Percentiles rank a stretch among this genome's conserved stretches.
Conservation (phyloP, 495 filamentous ascomycete genomes). For the Pseudotulostoma volvatum region DNA sequence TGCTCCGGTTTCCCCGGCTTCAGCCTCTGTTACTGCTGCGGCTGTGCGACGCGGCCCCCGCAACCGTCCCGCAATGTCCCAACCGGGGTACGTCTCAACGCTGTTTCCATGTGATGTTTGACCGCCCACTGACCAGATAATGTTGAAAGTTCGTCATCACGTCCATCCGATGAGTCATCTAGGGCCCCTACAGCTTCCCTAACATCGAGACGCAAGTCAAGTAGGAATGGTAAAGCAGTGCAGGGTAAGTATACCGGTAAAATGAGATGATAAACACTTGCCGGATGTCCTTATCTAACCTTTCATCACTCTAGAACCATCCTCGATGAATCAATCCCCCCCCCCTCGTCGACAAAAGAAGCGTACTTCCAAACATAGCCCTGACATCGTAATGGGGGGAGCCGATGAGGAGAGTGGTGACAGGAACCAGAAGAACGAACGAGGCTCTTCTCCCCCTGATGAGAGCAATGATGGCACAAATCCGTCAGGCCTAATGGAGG, state of each 20-base stretch:
- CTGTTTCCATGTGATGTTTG: background rate
- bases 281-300: slow-evolving; percentile 2
- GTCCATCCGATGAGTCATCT: slow-evolving; percentile 25
- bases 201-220: slow-evolving; percentile 50
- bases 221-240: slow-evolving; percentile 30
- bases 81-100: slow-evolving; percentile 43
- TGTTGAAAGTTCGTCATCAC: slow-evolving; percentile 26
- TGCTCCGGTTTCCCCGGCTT: slow-evolving; percentile 22
- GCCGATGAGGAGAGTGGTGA: slow-evolving; percentile 26
- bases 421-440: slow-evolving; percentile 20
- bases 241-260: slow-evolving; percentile 16
- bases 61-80: slow-evolving; percentile 65
- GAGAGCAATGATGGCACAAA: slow-evolving; percentile 44
- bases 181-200: slow-evolving; percentile 29
- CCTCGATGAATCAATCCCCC: slow-evolving; percentile 12
- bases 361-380: slow-evolving; percentile 33
- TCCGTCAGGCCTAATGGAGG: slow-evolving; percentile 36
- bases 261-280: slow-evolving; percentile 4
- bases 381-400: slow-evolving; percentile 37
- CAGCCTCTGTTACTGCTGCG: slow-evolving; percentile 17
- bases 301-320: background rate
- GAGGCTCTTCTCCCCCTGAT: slow-evolving; percentile 31
- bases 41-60: slow-evolving; percentile 41
- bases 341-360: slow-evolving; percentile 36
- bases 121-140: too few species aligned